Conservation (phyloP, 108 stramenopile genomes). For the Nitzschia inconspicua region DNA sequence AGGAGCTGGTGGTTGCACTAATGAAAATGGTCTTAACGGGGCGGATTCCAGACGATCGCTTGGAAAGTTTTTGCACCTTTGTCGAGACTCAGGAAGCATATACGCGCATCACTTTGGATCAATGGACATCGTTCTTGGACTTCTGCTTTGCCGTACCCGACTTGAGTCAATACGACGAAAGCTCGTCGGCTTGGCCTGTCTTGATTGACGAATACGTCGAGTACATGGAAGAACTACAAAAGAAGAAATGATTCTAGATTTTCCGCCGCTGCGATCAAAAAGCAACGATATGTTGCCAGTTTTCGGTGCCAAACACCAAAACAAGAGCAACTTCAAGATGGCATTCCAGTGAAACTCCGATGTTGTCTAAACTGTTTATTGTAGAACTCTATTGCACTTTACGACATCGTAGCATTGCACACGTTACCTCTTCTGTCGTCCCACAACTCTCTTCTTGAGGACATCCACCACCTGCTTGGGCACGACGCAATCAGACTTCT, state of each 20-base stretch:
- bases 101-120: slow-evolving; percentile 79
- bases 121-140: slow-evolving; percentile 86
- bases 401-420: no score
- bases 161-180: slow-evolving; percentile 75
- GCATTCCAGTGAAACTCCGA: no score
- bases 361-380: no score
- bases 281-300: no score
- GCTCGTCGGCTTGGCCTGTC: slow-evolving; percentile 80
- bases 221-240: slow-evolving; percentile 57
- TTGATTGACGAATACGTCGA: slow-evolving; percentile 85
- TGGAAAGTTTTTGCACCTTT: slow-evolving; percentile 68
- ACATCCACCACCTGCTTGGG: no score
- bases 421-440: no score
- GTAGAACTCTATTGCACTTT: no score
- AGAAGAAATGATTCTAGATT: slow-evolving; percentile 27
- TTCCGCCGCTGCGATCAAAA: no score
- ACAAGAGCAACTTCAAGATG: no score
- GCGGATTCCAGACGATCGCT: slow-evolving; percentile 43
- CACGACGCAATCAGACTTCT: no score
- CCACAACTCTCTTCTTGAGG: no score
- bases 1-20: slow-evolving; percentile 81
- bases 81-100: slow-evolving; percentile 48
- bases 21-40: slow-evolving; percentile 60
- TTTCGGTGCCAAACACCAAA: no score
- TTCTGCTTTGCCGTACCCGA: slow-evolving; percentile 74